Base-by-base conservation (phyloP, 2,329 filamentous ascomycete species). In the Ophiostoma triangulosporum region DNA sequence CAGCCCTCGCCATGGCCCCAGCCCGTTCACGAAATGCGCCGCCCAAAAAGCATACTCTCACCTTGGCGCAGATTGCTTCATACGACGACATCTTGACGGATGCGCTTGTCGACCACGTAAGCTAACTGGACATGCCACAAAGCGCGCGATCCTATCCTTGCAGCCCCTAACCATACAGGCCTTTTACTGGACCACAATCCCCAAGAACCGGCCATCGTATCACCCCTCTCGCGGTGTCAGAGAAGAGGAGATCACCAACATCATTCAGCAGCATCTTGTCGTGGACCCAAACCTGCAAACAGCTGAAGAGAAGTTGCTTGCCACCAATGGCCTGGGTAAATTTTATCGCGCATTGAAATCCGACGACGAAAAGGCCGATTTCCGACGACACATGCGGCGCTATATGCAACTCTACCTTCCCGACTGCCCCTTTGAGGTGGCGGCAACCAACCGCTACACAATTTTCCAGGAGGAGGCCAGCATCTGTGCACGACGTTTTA, bases 31-130 rank as follows among this genome's bases (percentile, higher is more conserved):
- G 48, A 31, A 36, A 20, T 50, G 54, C 38, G 55, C 50, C 66
- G 38, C 61, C 67, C 17, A 78, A 84, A 68, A 85, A 77, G 71
- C 81, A 85, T 64, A 80, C 81, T 57, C 75, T 98, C 62, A 95
- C 89, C 7, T 75, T 97, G 61, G 82, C 84, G 57, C 90, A 95
- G 73, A 73, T 98, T 63, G 85, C 89, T 31, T 84, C 85, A 50
- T 97, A 97, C 72, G 93, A 98, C 70, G 93, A 98, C 69, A 83
- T 97, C 59, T 75, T 95, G 58, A 98, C 93, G 7, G 93, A 98
- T 76, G 86, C 88, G 60, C 81, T 98, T 52, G 83, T 98, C 57
- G 93, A 98, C 69, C 88, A 91, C 71, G 91, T 96, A 77, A 70
- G 86, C 77, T 40, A 26, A 15, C 36, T 33, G 14, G 45, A 17